Evolutionary conservation across 2,329 filamentous ascomycete genomes (phyloP), one percentile per base, ranked within the genome.

Genomic region (Aspergillus floridensis): DNA sequence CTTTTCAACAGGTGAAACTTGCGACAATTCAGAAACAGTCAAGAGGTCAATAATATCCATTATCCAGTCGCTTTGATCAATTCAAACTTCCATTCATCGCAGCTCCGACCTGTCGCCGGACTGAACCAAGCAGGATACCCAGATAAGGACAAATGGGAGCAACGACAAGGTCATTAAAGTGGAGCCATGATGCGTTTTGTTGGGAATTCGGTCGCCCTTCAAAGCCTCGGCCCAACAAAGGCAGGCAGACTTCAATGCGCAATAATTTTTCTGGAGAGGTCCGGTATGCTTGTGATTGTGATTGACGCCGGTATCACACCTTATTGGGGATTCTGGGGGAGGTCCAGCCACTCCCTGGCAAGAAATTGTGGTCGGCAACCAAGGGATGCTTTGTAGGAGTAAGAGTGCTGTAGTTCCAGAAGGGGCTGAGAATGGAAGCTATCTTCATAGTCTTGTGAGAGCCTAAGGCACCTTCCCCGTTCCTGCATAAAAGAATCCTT

Each of bases 171-270:
- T n/a, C 29, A 21, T 46, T n/a, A 38, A 44, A 48, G 61, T 63
- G 61, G 61, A 63, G 59, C 61, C 59, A 48, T 59, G 49, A 57
- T 59, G 61, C 59, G 51, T 63, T 63, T 63, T 61, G 59, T 60
- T 59, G 59, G 59, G 60, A 62, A 58, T 21, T 46, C 49, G 51
- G 46, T 38, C 22, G 31, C 44, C 52, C 52, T 57, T 48, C 38
- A 44, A 61, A 52, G 51, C 61, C 61, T 61, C 59, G 61, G 61
- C 52, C 61, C 59, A 59, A 63, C 60, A 55, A 55, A 55, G 53
- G 38, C 14, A 19, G 38, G 32, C 38, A n/a, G 38, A 7, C 6
- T 41, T 56, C 56, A 58, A 51, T 56, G 22, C 46, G 38, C 26
- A 52, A 29, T 50, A 22, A 35, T 26, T 32, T 49, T 56, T 21